Evolutionary conservation across 2,329 filamentous ascomycete species (phyloP).

Genomic region (Helotiales sp.): DNA sequence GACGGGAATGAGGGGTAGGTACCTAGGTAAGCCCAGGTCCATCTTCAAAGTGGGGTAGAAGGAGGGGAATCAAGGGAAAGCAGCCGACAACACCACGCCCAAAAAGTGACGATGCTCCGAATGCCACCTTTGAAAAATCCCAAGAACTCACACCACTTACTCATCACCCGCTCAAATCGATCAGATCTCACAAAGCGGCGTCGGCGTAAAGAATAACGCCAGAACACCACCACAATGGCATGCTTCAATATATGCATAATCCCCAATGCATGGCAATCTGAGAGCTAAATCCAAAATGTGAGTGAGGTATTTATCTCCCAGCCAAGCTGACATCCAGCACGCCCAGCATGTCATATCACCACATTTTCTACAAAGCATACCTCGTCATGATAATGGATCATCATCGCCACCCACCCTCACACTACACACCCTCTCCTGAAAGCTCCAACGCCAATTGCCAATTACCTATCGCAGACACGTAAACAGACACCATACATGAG

Average conservation of each 20-base stretch:
- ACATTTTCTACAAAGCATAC: not conserved
- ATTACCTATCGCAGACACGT: not conserved
- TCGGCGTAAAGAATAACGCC: not conserved
- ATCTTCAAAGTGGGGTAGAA: conserved; percentile 1
- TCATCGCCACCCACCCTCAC: conserved; percentile 12
- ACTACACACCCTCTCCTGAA: not conserved
- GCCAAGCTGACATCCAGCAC: not conserved
- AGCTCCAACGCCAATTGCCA: not conserved
- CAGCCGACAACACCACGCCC: conserved; percentile 23
- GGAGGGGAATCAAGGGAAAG: not conserved
- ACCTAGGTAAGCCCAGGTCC: not conserved
- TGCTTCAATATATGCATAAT: not conserved
- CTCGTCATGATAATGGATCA: not conserved
- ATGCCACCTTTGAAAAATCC: not conserved
- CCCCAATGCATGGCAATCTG: not conserved
- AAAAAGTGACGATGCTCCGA: conserved; percentile 20
- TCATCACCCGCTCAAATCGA: conserved; percentile 6
- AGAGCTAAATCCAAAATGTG: not conserved
- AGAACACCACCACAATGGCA: not conserved
- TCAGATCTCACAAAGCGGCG: conserved; percentile 23
- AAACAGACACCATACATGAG: not conserved
- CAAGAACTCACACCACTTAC: not conserved
- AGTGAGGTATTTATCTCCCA: not conserved
- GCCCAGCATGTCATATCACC: conserved; percentile 8
- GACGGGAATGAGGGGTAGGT: conserved; percentile 22